Evolutionary conservation across 768 basidiomycete genomes (phyloP).

Genomic region (Mycena rosella): DNA sequence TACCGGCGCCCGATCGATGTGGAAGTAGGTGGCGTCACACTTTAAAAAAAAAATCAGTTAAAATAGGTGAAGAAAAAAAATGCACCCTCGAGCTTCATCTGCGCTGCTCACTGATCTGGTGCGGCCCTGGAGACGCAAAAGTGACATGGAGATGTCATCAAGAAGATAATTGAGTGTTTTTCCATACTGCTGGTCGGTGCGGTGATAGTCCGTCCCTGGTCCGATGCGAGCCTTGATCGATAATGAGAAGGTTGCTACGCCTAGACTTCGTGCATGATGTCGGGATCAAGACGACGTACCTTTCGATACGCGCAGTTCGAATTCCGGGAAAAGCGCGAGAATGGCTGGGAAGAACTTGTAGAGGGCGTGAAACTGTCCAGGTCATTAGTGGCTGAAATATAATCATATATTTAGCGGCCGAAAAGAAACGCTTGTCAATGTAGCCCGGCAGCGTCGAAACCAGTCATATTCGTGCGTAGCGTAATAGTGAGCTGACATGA

Average conservation of each 20-base stretch:
- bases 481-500: slow-evolving; percentile 20
- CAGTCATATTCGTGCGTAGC: slow-evolving; percentile 34
- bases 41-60: slow-evolving; percentile 17
- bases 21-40: slow-evolving; percentile 30
- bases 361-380: neutral
- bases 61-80: slow-evolving; percentile 14
- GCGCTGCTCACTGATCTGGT: neutral
- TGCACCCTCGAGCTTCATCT: neutral
- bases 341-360: neutral
- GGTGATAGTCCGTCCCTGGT: slow-evolving; percentile 27
- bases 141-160: slow-evolving; percentile 21
- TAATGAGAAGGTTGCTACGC: slow-evolving; percentile 17
- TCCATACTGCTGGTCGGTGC: slow-evolving; percentile 24
- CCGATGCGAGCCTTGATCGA: slow-evolving; percentile 19
- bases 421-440: no score
- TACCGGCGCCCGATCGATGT: slow-evolving; percentile 3
- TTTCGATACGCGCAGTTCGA: slow-evolving; percentile 11
- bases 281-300: slow-evolving; percentile 19
- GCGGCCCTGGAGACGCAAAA: slow-evolving; percentile 20
- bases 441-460: slow-evolving; percentile 12
- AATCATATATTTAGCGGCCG: no score
- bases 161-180: slow-evolving; percentile 26
- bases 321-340: slow-evolving; percentile 11
- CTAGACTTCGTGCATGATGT: slow-evolving; percentile 19
- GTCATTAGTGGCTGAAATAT: slow-evolving; percentile 27